Evolutionary conservation across 345 rosid genomes (phyloP).

Genomic region (Theobroma cacao): DNA sequence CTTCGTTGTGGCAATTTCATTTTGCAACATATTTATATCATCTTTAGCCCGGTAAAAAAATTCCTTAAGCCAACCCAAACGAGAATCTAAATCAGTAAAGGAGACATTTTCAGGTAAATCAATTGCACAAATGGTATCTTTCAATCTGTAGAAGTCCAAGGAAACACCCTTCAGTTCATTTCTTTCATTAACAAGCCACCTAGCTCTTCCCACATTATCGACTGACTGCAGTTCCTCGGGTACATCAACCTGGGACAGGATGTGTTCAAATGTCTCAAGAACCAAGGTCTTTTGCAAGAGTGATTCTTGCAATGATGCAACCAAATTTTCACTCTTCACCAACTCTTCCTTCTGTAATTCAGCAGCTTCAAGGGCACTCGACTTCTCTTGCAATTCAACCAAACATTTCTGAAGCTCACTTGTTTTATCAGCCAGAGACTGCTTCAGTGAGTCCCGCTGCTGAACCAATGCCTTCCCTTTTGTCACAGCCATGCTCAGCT

Average conservation of each 20-base stretch:
- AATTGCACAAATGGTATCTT: conserved; percentile 47
- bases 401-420: conserved; percentile 70
- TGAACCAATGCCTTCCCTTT: conserved; percentile 96
- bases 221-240: conserved; percentile 55
- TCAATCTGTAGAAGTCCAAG: conserved; percentile 54
- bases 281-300: conserved; percentile 44
- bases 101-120: conserved; percentile 62
- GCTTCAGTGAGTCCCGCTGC: conserved; percentile 81
- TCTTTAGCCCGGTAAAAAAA: conserved; percentile 51
- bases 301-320: conserved; percentile 64
- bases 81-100: conserved; percentile 53
- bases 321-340: conserved; percentile 44
- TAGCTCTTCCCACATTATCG: conserved; percentile 53
- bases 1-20: conserved; percentile 42
- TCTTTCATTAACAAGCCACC: conserved; percentile 72
- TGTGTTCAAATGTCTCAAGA: conserved; percentile 54
- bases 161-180: conserved; percentile 41
- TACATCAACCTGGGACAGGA: conserved; percentile 41
- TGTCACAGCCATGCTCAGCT: conserved; percentile 92
- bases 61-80: conserved; percentile 65
- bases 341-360: conserved; percentile 55
- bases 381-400: conserved; percentile 61
- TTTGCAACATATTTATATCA: conserved; percentile 45
- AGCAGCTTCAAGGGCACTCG: conserved; percentile 53
- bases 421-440: conserved; percentile 62